A percentile compares a stretch with the other conserved stretches of the same genome.
These are phyloP conservation scores for Brassica carinata DNA, from an alignment of 345 rosid species.

Conservation along the genomic window DNA sequence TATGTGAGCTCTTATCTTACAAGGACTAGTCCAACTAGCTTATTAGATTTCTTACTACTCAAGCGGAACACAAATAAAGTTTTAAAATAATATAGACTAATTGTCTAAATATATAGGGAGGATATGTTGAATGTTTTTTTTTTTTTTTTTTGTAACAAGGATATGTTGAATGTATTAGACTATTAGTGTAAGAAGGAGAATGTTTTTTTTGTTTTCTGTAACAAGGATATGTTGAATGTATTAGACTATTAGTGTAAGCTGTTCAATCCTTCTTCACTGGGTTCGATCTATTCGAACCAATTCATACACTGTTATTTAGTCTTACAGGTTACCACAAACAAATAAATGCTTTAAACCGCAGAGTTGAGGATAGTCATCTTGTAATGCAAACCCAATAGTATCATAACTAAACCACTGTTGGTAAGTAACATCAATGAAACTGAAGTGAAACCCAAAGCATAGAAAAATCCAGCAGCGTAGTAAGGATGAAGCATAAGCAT, in stretches of 20 bases:
- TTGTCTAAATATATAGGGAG: background rate
- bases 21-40: background rate
- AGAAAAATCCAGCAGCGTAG: background rate
- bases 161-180: background rate
- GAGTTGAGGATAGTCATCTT: background rate
- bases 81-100: background rate
- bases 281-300: background rate
- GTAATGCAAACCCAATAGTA: background rate
- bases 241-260: background rate
- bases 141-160: too few species aligned
- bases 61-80: background rate
- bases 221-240: background rate
- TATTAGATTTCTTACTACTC: background rate
- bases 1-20: background rate
- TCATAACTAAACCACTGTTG: background rate
- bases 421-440: background rate
- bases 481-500: slow-evolving; percentile 5
- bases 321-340: background rate
- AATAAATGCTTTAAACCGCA: background rate
- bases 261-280: background rate
- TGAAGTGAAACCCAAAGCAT: background rate
- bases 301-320: background rate
- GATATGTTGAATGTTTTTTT: too few species aligned
- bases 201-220: too few species aligned
- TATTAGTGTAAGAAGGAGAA: background rate